Base-by-base conservation (phyloP, 441 rosid genomes). In the Erodium chrysanthum region DNA sequence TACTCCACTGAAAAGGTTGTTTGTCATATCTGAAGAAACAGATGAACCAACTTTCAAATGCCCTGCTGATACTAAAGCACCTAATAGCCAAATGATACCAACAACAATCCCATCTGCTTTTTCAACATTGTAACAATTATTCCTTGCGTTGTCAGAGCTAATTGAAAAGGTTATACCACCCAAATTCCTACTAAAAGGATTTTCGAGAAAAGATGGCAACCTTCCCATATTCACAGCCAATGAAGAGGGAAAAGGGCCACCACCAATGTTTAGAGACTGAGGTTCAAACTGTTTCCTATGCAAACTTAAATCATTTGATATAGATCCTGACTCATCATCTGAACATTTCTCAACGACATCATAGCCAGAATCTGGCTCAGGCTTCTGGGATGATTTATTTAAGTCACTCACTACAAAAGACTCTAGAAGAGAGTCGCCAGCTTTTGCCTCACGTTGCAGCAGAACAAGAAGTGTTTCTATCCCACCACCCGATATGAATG, bases 131-230 rank as follows among this genome's bases (percentile, higher is more conserved):
- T 89, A 89, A 69, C 84, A 92, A 61, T 96, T 96, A 75, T 96
- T 96, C 81, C 99, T 88, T 56, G 96, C 99, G 79, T 84, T 96
- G 78, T 90, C 92, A 52, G 97, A 96, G 74, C 91, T 92, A 73
- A 96, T 92, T 42, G 92, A 88, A 80, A 92, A 91, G 80, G 85
- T 84, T 80, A 92, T 96, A 66, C 99, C 98, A 76, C 99, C 98
- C 77, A 92, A 80, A 75, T 84, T 86, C 76, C 80, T 83, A 69
- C 71, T 31, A 64, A 50, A 80, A 56, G 82, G 59, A 79, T 68
- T 82, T 80, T 96, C 97, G 68, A 88, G 80, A 73, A 84, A 80
- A 67, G 97, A 85, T 31, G 86, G 74, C 70, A 66, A 71, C 82
- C 91, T 85, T 77, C 78, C 96, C 70, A 81, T 75, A 70, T 77